Conservation (phyloP, 345 rosid species). For the Populus ilicifolia region DNA sequence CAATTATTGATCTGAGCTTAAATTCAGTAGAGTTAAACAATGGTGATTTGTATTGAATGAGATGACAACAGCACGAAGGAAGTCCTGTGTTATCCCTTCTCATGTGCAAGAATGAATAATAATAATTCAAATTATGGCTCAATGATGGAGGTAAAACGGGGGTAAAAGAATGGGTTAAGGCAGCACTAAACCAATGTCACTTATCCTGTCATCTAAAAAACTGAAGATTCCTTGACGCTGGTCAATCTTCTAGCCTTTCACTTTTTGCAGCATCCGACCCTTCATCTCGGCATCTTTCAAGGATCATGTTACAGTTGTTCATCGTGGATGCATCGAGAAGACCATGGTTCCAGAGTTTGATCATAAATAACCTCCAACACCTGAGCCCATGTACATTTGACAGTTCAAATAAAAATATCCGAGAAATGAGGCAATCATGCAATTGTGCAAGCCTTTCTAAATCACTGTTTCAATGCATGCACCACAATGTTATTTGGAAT, state of each 20-base stretch:
- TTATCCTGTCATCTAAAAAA: not conserved
- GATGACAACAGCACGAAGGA: not conserved
- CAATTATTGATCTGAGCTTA: not conserved
- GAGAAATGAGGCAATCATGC: not conserved
- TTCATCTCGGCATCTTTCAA: constrained; percentile 39
- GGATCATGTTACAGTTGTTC: constrained; percentile 77
- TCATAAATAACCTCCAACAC: constrained; percentile 96
- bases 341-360: constrained; percentile 96
- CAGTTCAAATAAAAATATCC: not conserved
- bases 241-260: constrained; percentile 6
- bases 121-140: not conserved
- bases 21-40: not conserved
- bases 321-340: constrained; percentile 78
- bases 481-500: not conserved
- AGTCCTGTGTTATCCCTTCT: not conserved
- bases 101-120: constrained; percentile 4
- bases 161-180: constrained; percentile 19
- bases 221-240: not conserved
- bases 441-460: not conserved
- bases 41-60: not conserved
- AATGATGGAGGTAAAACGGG: not conserved
- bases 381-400: constrained; percentile 29
- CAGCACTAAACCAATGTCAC: not conserved
- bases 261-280: constrained; percentile 6
- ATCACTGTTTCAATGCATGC: not conserved